phyloP scores from a whole-genome alignment of 441 rosid species.

The Gossypium davidsonii region DNA sequence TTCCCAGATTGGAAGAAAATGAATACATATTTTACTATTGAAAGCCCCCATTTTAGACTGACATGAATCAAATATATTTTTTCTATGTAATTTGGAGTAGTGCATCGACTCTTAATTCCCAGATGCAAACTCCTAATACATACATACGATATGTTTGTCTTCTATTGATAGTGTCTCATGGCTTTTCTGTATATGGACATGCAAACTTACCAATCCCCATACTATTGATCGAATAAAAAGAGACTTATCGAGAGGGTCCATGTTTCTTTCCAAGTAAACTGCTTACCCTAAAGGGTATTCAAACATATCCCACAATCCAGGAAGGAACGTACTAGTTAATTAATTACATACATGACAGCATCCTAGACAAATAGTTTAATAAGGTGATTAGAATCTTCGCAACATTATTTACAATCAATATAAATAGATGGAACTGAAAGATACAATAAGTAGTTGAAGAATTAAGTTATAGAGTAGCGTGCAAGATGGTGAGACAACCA shows the following conservation, averaged over 20 bases:
- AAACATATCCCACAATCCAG: not conserved
- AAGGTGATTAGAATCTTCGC: not conserved
- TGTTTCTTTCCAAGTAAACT: not conserved
- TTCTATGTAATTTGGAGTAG: not conserved
- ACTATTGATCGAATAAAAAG: not conserved
- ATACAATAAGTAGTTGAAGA: not conserved
- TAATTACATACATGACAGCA: not conserved
- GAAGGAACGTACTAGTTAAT: not conserved
- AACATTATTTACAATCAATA: not conserved
- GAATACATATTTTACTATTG: not conserved
- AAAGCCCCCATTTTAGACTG: not conserved
- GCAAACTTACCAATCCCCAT: not conserved
- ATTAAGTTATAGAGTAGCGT: not conserved
- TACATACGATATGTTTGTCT: not conserved
- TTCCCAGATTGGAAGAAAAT: not conserved
- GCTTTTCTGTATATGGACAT: not conserved
- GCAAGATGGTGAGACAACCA: not conserved
- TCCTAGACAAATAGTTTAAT: not conserved
- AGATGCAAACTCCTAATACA: not conserved
- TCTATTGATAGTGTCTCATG: not conserved
- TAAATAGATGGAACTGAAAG: not conserved
- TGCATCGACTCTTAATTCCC: not conserved
- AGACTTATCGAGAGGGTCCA: not conserved
- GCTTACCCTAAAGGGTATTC: not conserved
- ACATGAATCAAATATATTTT: not conserved